phyloP scores from a whole-genome alignment of 139 green algal species.

The Chlorella sp. region DNA sequence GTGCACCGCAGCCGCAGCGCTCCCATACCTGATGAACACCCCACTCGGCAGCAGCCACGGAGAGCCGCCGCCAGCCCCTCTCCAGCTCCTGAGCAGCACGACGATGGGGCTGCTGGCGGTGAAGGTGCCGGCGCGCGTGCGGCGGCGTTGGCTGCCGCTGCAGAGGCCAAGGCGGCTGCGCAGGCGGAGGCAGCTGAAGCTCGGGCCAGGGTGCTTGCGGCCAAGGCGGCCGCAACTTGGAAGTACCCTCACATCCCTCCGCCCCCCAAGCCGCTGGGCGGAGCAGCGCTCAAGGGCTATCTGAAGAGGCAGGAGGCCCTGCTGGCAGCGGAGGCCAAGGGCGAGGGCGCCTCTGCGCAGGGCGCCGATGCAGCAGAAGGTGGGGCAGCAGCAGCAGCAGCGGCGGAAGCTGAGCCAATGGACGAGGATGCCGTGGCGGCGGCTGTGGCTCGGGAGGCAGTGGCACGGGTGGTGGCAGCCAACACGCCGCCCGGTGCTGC shows the following conservation, averaged over 20 bases:
- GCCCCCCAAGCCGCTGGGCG: slow-evolving; percentile 15
- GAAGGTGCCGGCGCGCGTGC: not conserved
- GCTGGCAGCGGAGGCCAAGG: not conserved
- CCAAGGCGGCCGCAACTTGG: not conserved
- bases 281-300: not conserved
- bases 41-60: not conserved
- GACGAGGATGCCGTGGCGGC: not conserved
- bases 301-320: slow-evolving; percentile 11
- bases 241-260: slow-evolving; percentile 22
- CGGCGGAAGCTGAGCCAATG: not conserved
- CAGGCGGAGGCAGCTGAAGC: not conserved
- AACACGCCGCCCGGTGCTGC: not conserved
- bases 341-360: not conserved
- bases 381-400: not conserved
- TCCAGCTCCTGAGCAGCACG: not conserved
- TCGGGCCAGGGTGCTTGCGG: not conserved
- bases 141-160: not conserved
- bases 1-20: slow-evolving; percentile 10
- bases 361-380: not conserved
- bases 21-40: not conserved
- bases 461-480: not conserved
- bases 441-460: not conserved
- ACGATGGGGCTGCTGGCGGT: too few relatives aligned
- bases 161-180: not conserved
- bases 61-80: not conserved